phyloP scores from a whole-genome alignment of 352 stramenopile genomes.

The Globisporangium irregulare region DNA sequence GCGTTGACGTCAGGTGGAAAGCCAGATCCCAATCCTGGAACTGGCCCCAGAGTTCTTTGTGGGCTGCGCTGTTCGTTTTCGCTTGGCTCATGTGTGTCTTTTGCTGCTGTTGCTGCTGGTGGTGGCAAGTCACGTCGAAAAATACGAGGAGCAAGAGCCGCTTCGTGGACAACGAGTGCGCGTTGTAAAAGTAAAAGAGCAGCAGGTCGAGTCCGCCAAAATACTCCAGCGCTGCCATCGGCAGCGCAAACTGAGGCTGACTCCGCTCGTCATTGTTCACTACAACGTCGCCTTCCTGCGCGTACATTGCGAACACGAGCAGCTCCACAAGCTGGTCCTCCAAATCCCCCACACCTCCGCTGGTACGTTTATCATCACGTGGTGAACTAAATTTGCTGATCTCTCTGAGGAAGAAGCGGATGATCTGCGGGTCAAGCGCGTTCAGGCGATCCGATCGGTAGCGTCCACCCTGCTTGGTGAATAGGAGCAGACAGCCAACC shows the following conservation, averaged over 20 bases:
- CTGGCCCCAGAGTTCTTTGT: constrained; percentile 12
- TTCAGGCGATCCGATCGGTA: constrained; percentile 30
- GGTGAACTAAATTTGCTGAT: constrained; percentile 15
- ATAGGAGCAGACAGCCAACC: constrained; percentile 31
- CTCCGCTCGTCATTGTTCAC: background rate
- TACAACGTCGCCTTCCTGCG: constrained; percentile 6
- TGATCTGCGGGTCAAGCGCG: constrained; percentile 25
- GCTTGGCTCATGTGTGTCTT: background rate
- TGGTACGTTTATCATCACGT: constrained; percentile 7
- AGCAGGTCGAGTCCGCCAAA: constrained; percentile 19
- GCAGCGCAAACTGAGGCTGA: background rate
- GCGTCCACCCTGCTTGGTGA: constrained; percentile 28
- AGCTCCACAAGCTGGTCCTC: constrained; percentile 15
- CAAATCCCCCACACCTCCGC: constrained; percentile 5
- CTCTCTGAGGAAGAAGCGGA: constrained; percentile 34
- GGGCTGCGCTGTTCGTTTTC: background rate
- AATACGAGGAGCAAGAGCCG: constrained; percentile 21
- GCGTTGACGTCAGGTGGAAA: background rate
- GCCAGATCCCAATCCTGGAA: constrained; percentile 14
- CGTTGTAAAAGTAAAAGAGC: constrained; percentile 14
- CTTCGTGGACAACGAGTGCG: background rate
- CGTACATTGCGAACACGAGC: constrained; percentile 17
- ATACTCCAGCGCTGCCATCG: constrained; percentile 5
- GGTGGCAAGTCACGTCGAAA: constrained; percentile 20
- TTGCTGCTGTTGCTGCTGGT: constrained; percentile 7